These are phyloP conservation scores for Tetrahymena malaccensis DNA, from an alignment of 73 alveolate species.

Conservation along the genomic window DNA sequence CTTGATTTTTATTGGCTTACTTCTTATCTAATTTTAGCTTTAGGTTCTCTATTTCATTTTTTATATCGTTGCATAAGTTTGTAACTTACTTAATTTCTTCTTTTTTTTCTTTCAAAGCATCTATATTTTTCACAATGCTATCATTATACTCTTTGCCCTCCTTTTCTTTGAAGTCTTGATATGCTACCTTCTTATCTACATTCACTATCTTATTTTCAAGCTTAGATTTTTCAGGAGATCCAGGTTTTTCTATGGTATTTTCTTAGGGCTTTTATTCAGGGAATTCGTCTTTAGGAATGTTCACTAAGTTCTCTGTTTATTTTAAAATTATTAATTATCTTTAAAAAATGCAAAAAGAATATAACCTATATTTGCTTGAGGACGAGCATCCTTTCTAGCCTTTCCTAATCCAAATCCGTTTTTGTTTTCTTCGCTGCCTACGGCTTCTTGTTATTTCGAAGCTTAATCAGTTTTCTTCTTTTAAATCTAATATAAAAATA, in stretches of 20 bases:
- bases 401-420: constrained; percentile 74
- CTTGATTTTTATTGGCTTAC: constrained; percentile 68
- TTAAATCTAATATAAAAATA: constrained; percentile 6
- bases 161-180: constrained; percentile 66
- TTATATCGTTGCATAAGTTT: constrained; percentile 35
- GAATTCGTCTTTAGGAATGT: constrained; percentile 39
- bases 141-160: constrained; percentile 78
- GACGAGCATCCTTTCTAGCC: constrained; percentile 72
- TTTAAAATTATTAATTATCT: constrained; percentile 3
- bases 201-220: constrained; percentile 20
- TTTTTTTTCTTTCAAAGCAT: constrained; percentile 82
- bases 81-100: constrained; percentile 28
- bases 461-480: constrained; percentile 43
- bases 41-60: constrained; percentile 49
- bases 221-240: constrained; percentile 24
- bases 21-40: constrained; percentile 55
- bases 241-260: constrained; percentile 25
- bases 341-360: neutral
- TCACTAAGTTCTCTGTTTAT: constrained; percentile 32
- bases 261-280: constrained; percentile 41
- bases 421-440: constrained; percentile 62
- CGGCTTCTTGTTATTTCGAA: constrained; percentile 53
- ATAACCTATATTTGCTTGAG: constrained; percentile 45
- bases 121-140: constrained; percentile 36
- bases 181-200: constrained; percentile 55